A percentile compares a stretch with the other conserved stretches of the same genome.
Conservation (phyloP, 2,329 filamentous ascomycete genomes). For the Claviceps spartinae region DNA sequence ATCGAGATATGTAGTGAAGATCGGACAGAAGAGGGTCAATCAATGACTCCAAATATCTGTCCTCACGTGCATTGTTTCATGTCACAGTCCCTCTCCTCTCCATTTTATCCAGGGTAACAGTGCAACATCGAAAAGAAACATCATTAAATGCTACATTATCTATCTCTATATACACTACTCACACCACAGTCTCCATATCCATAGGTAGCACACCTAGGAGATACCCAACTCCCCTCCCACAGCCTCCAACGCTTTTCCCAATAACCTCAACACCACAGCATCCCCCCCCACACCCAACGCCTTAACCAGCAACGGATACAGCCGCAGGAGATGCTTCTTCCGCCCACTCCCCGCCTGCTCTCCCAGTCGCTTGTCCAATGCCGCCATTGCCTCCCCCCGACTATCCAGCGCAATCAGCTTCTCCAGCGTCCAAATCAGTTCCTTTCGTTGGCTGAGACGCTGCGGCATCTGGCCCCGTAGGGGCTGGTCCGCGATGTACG, state of each 20-base stretch:
- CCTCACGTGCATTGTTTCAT: too few species aligned
- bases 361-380: slow-evolving; percentile 12
- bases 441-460: slow-evolving; percentile 65
- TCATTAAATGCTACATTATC: too few species aligned
- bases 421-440: slow-evolving; percentile 59
- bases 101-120: too few species aligned
- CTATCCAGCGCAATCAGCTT: slow-evolving; percentile 54
- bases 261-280: slow-evolving; percentile 40
- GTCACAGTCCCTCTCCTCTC: too few species aligned
- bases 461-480: slow-evolving; percentile 81
- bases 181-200: background rate
- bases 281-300: slow-evolving; percentile 47
- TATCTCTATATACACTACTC: too few species aligned
- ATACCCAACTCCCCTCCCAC: slow-evolving; percentile 39
- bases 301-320: slow-evolving; percentile 66
- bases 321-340: slow-evolving; percentile 62
- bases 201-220: background rate
- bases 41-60: too few species aligned
- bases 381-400: slow-evolving; percentile 56
- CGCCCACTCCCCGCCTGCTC: slow-evolving; percentile 38
- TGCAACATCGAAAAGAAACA: too few species aligned
- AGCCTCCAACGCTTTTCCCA: slow-evolving; percentile 47
- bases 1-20: too few species aligned
- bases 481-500: slow-evolving; percentile 84
- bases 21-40: too few species aligned